Base-by-base conservation (phyloP, 2,329 filamentous ascomycete genomes). In the Fusarium nematophilum region DNA sequence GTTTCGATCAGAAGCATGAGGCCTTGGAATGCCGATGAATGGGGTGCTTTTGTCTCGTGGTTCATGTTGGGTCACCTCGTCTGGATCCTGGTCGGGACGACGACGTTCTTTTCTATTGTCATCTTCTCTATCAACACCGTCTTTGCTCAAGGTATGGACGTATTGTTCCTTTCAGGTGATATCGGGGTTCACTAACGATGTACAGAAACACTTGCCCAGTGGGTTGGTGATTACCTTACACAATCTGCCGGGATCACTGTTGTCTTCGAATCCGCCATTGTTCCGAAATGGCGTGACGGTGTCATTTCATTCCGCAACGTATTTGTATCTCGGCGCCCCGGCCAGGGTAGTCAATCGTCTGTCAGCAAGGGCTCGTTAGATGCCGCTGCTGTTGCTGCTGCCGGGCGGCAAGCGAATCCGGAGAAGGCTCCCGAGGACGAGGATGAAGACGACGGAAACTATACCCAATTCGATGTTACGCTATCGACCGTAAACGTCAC, bases 221-320 rank as follows among this genome's bases (percentile, higher is more conserved):
- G 92, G 91, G 86, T 98, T 42, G 95, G 95, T 13, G 96, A 97
- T 75, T 97, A 98, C 75, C 81, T 99, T 21, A 99, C 95, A 3
- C 88, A 94, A 71, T 97, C 93, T 14, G 95, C 93, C 8, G 95
- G 95, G 6, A 82, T 98, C 40, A 95, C 93, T 31, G 91, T 99
- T 26, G 90, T 99, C 48, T 99, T 99, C 73, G 95, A 99, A 77
- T 97, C 92, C 31, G 95, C 95, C 17, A 97, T 99, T 69, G 95
- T 99, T 15, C 95, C 95, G 9, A 95, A 91, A 73, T 99, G 95
- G 95, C 89, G 87, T 59, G 90, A 95, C 70, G 94, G 94, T 26
- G 94, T 98, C 33, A 99, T 99, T 62, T 93, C 92, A 1, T 97
- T 99, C 77, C 90, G 91, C 68, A 98, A 97, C 70, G 95, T 99